Base-by-base conservation (phyloP, 2,329 filamentous ascomycete genomes). In the Fusarium succisae region DNA sequence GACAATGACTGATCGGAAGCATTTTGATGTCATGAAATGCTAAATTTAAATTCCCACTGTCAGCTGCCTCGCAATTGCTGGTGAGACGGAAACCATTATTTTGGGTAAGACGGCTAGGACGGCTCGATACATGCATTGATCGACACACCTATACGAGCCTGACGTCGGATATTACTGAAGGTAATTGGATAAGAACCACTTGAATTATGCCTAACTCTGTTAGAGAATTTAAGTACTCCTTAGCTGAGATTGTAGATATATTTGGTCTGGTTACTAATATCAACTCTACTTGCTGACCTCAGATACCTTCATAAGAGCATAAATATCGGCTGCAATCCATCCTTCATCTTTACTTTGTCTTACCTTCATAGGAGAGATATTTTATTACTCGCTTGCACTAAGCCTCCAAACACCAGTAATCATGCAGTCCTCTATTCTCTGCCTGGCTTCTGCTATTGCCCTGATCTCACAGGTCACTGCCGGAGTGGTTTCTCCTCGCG, bases 301-400 rank as follows among this genome's bases (percentile, higher is more conserved):
- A n/a, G 39, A n/a, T 41, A 5, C 22, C 8, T 15, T n/a, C 39
- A n/a, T 14, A 15, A 41, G 39, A 41, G 39, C 13, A n/a, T 41
- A 41, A 41, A 41, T 41, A 41, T 15, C 22, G 3, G 8, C 22
- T 15, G 22, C 1, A 14, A 22, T n/a, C 22, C 13, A 10, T n/a
- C 22, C 8, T 10, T n/a, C 5, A 2, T 9, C 39, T 41, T 41
- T 9, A n/a, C 13, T n/a, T n/a, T 41, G 13, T n/a, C 39, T n/a
- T 15, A 41, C 13, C 22, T 15, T 41, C 22, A 4, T 3, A 15
- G 1, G 3, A n/a, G 0, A 41, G 6, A 10, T 6, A 5, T 8
- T 14, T 41, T 41, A n/a, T 6, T n/a, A 41, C 39, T 10, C 8
- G 39, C 39, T 41, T 41, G 5, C 22, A 41, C 39, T 15, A 15